Percentiles rank a stretch among this genome's conserved stretches.
phyloP scores from a whole-genome alignment of 345 rosid genomes.

The Excoecaria agallocha region DNA sequence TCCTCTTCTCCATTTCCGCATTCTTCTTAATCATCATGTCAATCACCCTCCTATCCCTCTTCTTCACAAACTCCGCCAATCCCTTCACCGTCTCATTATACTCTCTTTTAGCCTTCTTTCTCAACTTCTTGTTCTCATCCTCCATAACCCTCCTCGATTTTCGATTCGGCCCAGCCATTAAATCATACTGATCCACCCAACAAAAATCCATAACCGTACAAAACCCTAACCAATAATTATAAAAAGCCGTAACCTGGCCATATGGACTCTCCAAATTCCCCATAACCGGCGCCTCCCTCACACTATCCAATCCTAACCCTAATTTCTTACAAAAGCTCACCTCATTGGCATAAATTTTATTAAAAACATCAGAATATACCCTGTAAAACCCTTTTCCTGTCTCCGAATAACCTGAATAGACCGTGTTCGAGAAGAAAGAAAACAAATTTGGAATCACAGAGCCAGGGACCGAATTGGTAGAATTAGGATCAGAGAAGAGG shows the following conservation, averaged over 20 bases:
- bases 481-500: conserved; percentile 67
- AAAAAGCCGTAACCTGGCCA: conserved; percentile 77
- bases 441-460: conserved; percentile 61
- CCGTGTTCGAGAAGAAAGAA: conserved; percentile 73
- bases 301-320: conserved; percentile 52
- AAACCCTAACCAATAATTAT: conserved; percentile 80
- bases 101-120: conserved; percentile 83
- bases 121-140: conserved; percentile 85
- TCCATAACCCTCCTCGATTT: conserved; percentile 87
- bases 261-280: conserved; percentile 80
- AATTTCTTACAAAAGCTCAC: conserved; percentile 53
- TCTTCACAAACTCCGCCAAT: conserved; percentile 77
- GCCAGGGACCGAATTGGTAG: conserved; percentile 39
- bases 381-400: conserved; percentile 76
- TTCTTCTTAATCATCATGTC: conserved; percentile 68
- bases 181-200: conserved; percentile 84
- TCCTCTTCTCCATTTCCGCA: conserved; percentile 57
- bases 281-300: conserved; percentile 81
- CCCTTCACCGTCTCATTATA: conserved; percentile 77
- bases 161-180: conserved; percentile 62
- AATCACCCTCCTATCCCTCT: conserved; percentile 84
- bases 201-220: conserved; percentile 79
- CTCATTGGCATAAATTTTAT: conserved; percentile 59
- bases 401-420: conserved; percentile 65
- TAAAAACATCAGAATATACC: conserved; percentile 72